Base-by-base conservation (phyloP, 78 protist genomes). In the Parvularia atlantis region DNA sequence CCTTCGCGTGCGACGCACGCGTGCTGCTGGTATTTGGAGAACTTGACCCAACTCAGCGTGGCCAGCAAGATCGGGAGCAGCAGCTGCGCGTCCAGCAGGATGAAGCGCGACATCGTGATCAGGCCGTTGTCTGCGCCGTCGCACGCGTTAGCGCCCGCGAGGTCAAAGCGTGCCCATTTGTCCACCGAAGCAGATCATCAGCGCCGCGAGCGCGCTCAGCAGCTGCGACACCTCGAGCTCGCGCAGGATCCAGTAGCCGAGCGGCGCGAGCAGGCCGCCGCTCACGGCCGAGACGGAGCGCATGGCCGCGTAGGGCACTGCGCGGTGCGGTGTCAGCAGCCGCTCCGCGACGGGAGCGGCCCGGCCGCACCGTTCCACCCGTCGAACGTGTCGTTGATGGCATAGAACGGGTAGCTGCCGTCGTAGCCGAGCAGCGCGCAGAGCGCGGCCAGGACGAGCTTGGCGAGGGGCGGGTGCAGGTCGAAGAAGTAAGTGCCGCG, bases 51-150 rank as follows among this genome's bases (percentile, higher is more conserved):
- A n/a, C n/a, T n/a, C n/a, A n/a, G n/a, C n/a, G n/a, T n/a, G n/a
- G n/a, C n/a, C n/a, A 19, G 37, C 1, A 28, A 22, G 52, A 66
- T 40, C 36, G 44, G 57, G 26, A 66, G 33, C 11, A 66, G 40
- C 46, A 80, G 60, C 13, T 44, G 2, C 31, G 80, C 66, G 40
- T 80, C 84, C 41, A 68, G 69, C 2, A 72, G 77, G 26, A 73
- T 68, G 57, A n/a, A 54, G 14, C 84, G 77, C 30, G 68, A 20
- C 30, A 63, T 43, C 26, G 72, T 56, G n/a, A 78, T 54, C 19
- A 16, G 22, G 61, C 63, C 52, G 1, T 37, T 62, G 35, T 78
- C 84, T 17, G 22, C 1, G 24, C 30, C 16, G 16, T 20, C 65
- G 39, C 19, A 20, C 19, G 65, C 19, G 26, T n/a, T 60, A 31